phyloP scores from a whole-genome alignment of 495 filamentous ascomycete genomes.

The Chlorociboria aeruginascens region DNA sequence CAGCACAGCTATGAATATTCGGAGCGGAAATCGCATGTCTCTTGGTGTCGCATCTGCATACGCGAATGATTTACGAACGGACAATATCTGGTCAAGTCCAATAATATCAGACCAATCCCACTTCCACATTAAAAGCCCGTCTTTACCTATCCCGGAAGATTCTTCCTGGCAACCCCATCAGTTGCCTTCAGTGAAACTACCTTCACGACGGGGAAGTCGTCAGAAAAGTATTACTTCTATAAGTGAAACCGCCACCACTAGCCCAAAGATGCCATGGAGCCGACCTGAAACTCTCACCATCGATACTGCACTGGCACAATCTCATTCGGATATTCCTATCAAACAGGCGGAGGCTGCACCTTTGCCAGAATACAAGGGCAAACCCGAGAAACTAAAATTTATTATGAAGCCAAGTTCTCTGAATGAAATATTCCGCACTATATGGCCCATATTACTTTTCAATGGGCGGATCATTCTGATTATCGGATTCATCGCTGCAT shows the following conservation, averaged over 20 bases:
- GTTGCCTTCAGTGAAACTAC: no score
- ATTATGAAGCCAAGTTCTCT: conserved; percentile 27
- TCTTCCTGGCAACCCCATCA: no score
- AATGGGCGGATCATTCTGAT: conserved; percentile 42
- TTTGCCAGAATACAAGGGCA: conserved; percentile 6
- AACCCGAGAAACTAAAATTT: conserved; percentile 3
- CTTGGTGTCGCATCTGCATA: not conserved
- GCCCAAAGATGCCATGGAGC: no score
- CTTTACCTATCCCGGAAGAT: no score
- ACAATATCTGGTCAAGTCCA: not conserved
- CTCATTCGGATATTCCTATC: not conserved
- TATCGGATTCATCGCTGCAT: conserved; percentile 45
- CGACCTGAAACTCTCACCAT: no score
- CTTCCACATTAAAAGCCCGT: no score
- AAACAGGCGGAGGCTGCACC: not conserved
- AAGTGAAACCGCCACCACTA: no score
- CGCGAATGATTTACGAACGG: not conserved
- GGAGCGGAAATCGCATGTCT: no score
- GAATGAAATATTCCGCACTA: conserved; percentile 51
- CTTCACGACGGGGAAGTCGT: no score
- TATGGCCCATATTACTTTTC: conserved; percentile 53
- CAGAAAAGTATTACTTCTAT: no score
- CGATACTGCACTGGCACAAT: no score
- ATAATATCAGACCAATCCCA: not conserved
- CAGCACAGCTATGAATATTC: no score